Base-by-base conservation (phyloP, 805 yeast species). In the Kuraishia floccosa region DNA sequence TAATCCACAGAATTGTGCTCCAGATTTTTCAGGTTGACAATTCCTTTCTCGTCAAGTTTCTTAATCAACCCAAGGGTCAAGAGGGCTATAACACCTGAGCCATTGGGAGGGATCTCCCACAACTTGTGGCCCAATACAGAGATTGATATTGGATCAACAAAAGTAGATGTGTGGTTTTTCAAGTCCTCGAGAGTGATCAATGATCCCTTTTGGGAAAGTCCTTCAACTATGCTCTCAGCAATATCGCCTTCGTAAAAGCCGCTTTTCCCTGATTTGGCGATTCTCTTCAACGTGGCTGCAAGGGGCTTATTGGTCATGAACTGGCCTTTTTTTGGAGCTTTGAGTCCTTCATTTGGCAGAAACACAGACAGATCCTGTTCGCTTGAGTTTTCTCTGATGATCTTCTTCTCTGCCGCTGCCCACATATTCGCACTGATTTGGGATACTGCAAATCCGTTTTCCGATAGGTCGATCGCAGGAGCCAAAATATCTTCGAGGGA, bases 71-170 rank as follows among this genome's bases (percentile, higher is more conserved):
- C 91, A 30, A 80, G 51, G 0, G 89, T 75, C 12, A 79, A 54
- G 30, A 82, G 56, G 0, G 87, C 91, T 27, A 82, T 81, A 10
- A 82, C 52, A 6, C 93, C 93, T 32, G 82, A 84, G 4, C 89
- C 84, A 50, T 76, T 81, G 11, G 94, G 94, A 8, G 94, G 91
- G 38, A 81, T 74, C 49, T 82, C 91, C 83, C 87, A 77, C 17
- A 82, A 57, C 18, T 60, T 64, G 29, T 65, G 60, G 9, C 69
- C 80, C 28, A 67, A 56, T 33, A 73, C 62, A 20, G 66, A 63
- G 32, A 68, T 50, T 12, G 56, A 54, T 13, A 81, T 69, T 3
- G 93, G 89, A 1, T 75, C 76, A 16, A 79, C 77, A 41, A 70
- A 63, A 1, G 77, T 64, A 2, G 86, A 68, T 0, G 64, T 54